Evolutionary conservation across 2,329 filamentous ascomycete species (phyloP).

Genomic region (Exophiala sp.): DNA sequence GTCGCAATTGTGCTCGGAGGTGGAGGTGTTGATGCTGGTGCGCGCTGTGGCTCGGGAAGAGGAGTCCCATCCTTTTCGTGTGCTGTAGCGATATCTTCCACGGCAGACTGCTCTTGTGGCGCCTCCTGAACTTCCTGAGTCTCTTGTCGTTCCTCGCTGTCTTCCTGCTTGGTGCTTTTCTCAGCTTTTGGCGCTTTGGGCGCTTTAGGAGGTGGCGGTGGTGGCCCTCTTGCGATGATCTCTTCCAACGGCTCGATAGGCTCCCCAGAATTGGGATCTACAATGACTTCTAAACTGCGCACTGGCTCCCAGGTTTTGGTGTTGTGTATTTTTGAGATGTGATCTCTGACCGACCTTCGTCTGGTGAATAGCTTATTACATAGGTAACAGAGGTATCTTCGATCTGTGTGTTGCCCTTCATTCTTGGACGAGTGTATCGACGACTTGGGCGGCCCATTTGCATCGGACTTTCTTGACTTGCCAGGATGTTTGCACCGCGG

Average conservation of each 20-base stretch:
- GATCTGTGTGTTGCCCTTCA: slow-evolving; percentile 29
- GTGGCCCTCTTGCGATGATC: slow-evolving; percentile 25
- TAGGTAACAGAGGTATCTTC: slow-evolving; percentile 29
- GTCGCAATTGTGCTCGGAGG: slow-evolving; percentile 4
- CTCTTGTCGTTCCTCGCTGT: neutral
- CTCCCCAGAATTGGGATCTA: slow-evolving; percentile 26
- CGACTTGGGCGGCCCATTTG: slow-evolving; percentile 16
- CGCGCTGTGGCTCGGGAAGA: neutral
- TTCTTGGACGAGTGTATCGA: slow-evolving; percentile 29
- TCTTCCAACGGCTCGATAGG: slow-evolving; percentile 27
- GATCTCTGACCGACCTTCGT: slow-evolving; percentile 27
- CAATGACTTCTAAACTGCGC: slow-evolving; percentile 27
- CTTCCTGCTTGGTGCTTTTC: slow-evolving; percentile 12
- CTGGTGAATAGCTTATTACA: slow-evolving; percentile 29
- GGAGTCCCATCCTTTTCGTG: neutral
- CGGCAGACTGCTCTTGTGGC: neutral
- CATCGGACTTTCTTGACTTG: slow-evolving; percentile 22
- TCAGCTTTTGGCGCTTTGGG: slow-evolving; percentile 16
- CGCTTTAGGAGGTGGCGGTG: slow-evolving; percentile 22
- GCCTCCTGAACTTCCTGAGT: neutral
- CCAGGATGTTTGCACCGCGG: slow-evolving; percentile 20
- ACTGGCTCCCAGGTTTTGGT: slow-evolving; percentile 28
- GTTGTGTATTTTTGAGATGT: slow-evolving; percentile 29
- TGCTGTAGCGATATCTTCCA: slow-evolving; percentile 2
- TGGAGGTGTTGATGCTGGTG: slow-evolving; percentile 1